Evolutionary conservation across 2,329 filamentous ascomycete genomes (phyloP).

Genomic region (Thielaviopsis euricoi): DNA sequence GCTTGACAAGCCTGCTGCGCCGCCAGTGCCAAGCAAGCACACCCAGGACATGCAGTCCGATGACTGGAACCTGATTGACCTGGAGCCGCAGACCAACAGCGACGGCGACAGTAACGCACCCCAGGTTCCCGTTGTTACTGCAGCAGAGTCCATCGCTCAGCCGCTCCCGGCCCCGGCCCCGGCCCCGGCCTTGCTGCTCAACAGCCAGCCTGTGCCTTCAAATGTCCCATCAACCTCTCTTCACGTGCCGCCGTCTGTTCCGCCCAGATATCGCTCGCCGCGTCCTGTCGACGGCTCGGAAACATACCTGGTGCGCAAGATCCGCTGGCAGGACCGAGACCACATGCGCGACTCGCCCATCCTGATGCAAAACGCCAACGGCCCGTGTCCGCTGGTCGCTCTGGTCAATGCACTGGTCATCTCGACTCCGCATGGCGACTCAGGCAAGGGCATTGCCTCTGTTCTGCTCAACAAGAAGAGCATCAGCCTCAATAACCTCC

Average conservation of each 20-base stretch:
- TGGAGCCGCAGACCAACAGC: constrained; percentile 1
- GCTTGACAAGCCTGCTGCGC: background rate
- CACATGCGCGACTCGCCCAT: constrained; percentile 67
- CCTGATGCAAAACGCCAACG: constrained; percentile 82
- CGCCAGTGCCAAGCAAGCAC: background rate
- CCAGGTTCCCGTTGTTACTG: background rate
- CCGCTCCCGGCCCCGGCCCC: background rate
- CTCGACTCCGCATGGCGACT: constrained; percentile 45
- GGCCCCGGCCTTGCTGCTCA: too few relatives aligned
- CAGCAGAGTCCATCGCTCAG: background rate
- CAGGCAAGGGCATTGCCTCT: background rate
- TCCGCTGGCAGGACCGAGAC: constrained; percentile 65
- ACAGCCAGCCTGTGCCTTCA: background rate
- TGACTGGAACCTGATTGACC: constrained; percentile 36
- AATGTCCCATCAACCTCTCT: background rate
- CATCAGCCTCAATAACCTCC: constrained; percentile 67
- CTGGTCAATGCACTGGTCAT: constrained; percentile 83
- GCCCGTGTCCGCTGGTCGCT: constrained; percentile 82
- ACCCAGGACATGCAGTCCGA: constrained; percentile 17
- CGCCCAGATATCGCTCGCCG: constrained; percentile 12
- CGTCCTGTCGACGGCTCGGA: constrained; percentile 29
- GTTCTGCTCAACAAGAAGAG: constrained; percentile 68
- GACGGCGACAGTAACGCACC: background rate
- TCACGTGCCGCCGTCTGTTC: background rate
- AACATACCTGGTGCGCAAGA: constrained; percentile 85